These are phyloP conservation scores for Geosmithia flava DNA, from an alignment of 2,329 filamentous ascomycete genomes.

Conservation along the genomic window DNA sequence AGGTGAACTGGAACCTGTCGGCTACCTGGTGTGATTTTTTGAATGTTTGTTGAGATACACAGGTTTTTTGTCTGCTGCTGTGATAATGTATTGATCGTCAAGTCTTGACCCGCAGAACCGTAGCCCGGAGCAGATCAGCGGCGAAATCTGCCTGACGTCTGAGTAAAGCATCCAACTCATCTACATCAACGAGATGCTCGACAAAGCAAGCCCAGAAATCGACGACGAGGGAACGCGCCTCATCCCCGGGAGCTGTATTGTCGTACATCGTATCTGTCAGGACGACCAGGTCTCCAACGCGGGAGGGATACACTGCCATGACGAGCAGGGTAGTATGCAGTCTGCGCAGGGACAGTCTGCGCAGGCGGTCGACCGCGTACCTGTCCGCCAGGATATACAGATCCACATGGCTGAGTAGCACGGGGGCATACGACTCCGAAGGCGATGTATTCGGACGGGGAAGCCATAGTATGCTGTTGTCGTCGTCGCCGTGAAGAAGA, in stretches of 20 bases:
- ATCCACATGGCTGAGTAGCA: conserved; percentile 10
- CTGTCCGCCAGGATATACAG: conserved; percentile 14
- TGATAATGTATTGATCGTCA: neutral
- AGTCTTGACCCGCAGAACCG: neutral
- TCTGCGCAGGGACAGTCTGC: conserved; percentile 6
- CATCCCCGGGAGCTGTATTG: conserved; percentile 9
- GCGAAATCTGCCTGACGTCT: neutral
- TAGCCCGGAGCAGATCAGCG: neutral
- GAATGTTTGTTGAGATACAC: neutral
- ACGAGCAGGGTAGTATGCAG: conserved; percentile 8
- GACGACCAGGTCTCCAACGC: conserved; percentile 9
- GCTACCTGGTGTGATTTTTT: no score
- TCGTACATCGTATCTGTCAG: conserved; percentile 9
- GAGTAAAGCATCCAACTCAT: neutral
- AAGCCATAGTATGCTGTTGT: neutral
- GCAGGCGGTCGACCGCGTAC: conserved; percentile 8
- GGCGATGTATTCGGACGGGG: neutral
- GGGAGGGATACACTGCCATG: conserved; percentile 5
- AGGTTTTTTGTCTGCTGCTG: neutral
- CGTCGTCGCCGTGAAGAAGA: no score
- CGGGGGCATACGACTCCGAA: neutral
- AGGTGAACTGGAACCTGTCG: no score
- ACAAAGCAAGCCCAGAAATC: conserved; percentile 8
- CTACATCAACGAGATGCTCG: neutral
- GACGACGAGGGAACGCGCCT: conserved; percentile 8